Evolutionary conservation across 1,284 basidiomycete species (phyloP), one percentile per base, ranked within the genome.

Genomic region (Lentinus polychrous): DNA sequence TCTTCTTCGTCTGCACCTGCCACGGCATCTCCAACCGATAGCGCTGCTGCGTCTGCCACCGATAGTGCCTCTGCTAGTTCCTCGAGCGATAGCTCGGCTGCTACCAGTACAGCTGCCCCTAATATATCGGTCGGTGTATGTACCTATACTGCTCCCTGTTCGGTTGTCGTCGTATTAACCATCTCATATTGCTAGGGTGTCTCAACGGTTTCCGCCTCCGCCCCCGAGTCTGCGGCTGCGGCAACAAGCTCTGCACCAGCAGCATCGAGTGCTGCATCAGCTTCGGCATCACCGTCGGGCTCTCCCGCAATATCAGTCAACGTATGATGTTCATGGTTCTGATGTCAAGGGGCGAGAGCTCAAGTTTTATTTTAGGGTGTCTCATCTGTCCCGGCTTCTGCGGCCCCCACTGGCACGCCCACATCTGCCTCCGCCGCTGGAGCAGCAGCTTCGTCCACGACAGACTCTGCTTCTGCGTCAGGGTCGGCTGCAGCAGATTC

Each of bases 401-500:
- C 41, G 17, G 33, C 43, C 8, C 24, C 47, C 3, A 44, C 40
- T 17, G 32, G 14, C 20, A 36, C 22, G 10, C 14, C 39, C 15
- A 33, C 27, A 12, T 36, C 46, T 41, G 41, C 49, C 20, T n/a
- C 48, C 12, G 11, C 52, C 17, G 33, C 48, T 11, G 31, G 49
- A 18, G 31, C 49, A 24, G 37, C 44, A 38, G 40, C 15, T 27
- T 41, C 40, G 41, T 50, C 52, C 12, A 48, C 52, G 10, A 47
- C 51, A 5, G 32, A 49, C 10, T 27, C 46, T 34, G 23, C 50
- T 14, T 46, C 52, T 17, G 48, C 57, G 15, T 48, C 57, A 24
- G 46, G 55, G n/a, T 55, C 63, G 15, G 47, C 55, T 36, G 18
- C 49, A 55, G 59, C 34, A 46, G 22, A 31, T 15, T 11, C 22